A percentile compares a stretch with the other conserved stretches of the same genome.
phyloP scores from a whole-genome alignment of 768 basidiomycete genomes.

The Mycena filopes region DNA sequence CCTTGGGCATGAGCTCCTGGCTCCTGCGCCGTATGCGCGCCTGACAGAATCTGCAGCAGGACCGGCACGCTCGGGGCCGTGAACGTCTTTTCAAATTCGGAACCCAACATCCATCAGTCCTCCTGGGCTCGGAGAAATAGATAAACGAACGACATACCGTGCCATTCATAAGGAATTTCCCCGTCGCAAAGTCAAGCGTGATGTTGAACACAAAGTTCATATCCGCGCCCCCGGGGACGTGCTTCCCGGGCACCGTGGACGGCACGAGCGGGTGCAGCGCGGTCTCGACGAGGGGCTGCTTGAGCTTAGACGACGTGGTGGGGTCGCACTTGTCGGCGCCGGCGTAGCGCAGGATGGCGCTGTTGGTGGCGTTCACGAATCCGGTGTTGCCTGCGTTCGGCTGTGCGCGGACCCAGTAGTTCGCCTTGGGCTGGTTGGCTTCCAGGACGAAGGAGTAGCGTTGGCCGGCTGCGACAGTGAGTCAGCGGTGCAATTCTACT shows the following conservation, averaged over 20 bases:
- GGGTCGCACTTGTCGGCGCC: slow-evolving; percentile 12
- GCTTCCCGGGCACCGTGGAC: slow-evolving; percentile 41
- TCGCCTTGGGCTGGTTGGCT: slow-evolving; percentile 14
- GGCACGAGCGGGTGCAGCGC: slow-evolving; percentile 38
- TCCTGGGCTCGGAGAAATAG: too few species aligned
- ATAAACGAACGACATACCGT: background rate
- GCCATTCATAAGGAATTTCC: background rate
- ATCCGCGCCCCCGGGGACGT: slow-evolving; percentile 43
- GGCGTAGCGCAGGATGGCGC: slow-evolving; percentile 28
- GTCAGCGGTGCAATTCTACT: too few species aligned
- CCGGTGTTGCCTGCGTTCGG: slow-evolving; percentile 4
- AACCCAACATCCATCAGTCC: too few species aligned
- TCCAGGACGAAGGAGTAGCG: slow-evolving; percentile 17
- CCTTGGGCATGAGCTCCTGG: slow-evolving; percentile 38
- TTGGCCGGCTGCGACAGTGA: slow-evolving; percentile 51
- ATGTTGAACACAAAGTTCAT: slow-evolving; percentile 3
- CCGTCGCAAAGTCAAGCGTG: background rate
- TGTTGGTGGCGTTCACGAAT: slow-evolving; percentile 19
- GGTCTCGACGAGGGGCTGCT: slow-evolving; percentile 22
- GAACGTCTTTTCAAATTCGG: slow-evolving; percentile 3
- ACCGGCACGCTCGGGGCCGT: slow-evolving; percentile 11
- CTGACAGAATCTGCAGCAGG: slow-evolving; percentile 37
- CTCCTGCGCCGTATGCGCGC: slow-evolving; percentile 38
- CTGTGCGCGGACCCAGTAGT: slow-evolving; percentile 30
- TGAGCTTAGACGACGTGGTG: background rate